Conservation (phyloP, 768 basidiomycete species). For the Thelephora ganbajun region DNA sequence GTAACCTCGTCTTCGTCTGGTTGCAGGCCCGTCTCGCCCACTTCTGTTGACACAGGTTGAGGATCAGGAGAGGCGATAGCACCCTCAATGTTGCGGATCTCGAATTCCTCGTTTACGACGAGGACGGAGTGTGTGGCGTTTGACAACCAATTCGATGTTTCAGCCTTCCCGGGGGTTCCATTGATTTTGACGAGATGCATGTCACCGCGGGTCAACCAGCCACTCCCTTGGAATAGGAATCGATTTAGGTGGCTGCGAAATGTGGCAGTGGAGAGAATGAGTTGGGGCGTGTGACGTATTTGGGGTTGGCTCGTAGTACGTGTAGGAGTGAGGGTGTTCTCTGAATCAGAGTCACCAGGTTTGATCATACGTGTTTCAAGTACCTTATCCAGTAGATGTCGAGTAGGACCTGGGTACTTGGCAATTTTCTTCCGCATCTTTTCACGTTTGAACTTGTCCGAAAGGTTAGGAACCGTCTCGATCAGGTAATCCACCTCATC, state of each 20-base stretch:
- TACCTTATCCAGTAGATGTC: slow-evolving; percentile 28
- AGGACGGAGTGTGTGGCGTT: slow-evolving; percentile 36
- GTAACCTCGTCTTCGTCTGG: slow-evolving; percentile 6
- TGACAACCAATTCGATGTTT: slow-evolving; percentile 2
- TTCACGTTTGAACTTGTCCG: slow-evolving; percentile 22
- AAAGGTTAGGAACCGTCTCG: slow-evolving; percentile 32
- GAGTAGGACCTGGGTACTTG: slow-evolving; percentile 46
- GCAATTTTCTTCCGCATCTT: slow-evolving; percentile 26
- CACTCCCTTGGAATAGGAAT: slow-evolving; percentile 40
- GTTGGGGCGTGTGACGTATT: slow-evolving; percentile 27
- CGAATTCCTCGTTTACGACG: slow-evolving; percentile 39
- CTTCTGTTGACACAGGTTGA: slow-evolving; percentile 13
- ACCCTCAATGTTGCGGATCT: slow-evolving; percentile 39
- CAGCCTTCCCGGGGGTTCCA: slow-evolving; percentile 5
- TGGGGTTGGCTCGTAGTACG: not conserved
- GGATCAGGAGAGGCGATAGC: slow-evolving; percentile 16
- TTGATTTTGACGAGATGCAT: slow-evolving; percentile 10
- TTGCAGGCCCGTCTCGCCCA: slow-evolving; percentile 9
- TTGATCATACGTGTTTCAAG: not conserved
- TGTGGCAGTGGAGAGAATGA: slow-evolving; percentile 62
- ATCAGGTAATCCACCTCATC: slow-evolving; percentile 71
- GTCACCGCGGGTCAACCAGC: slow-evolving; percentile 32
- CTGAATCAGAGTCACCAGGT: not conserved
- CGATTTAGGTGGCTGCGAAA: slow-evolving; percentile 39
- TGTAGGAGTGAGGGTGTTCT: not conserved